phyloP scores from a whole-genome alignment of 352 stramenopile genomes.

The Pythium rishiriense region DNA sequence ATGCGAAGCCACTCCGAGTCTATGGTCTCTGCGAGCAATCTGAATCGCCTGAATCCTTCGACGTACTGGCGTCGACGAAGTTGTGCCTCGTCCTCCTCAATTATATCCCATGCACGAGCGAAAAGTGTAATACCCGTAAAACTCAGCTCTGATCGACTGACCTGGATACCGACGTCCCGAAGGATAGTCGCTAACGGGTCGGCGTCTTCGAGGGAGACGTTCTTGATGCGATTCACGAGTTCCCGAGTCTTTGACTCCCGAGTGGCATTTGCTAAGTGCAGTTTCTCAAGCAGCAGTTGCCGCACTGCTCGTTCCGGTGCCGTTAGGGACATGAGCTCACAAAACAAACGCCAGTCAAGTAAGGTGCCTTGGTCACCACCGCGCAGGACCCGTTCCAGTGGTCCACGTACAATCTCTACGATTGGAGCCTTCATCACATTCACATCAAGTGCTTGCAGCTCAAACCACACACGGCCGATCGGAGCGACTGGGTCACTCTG shows the following conservation, averaged over 20 bases:
- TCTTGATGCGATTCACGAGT: neutral
- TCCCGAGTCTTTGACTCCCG: neutral
- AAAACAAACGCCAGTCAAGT: conserved; percentile 31
- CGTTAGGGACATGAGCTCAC: conserved; percentile 21
- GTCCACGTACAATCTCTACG: neutral
- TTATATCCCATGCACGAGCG: too few species aligned
- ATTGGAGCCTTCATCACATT: neutral
- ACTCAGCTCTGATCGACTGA: conserved; percentile 19
- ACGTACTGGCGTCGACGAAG: neutral
- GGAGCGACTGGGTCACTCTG: neutral
- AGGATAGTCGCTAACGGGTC: neutral
- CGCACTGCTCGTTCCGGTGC: conserved; percentile 23
- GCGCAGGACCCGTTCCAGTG: conserved; percentile 1
- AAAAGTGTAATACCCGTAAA: conserved; percentile 2
- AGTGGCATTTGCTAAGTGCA: neutral
- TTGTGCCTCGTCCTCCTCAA: neutral
- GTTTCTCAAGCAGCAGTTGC: conserved; percentile 12
- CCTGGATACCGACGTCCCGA: neutral
- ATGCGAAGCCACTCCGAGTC: conserved; percentile 22
- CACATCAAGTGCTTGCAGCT: conserved; percentile 2
- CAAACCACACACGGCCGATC: conserved; percentile 18
- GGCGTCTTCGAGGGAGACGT: neutral
- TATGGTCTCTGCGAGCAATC: conserved; percentile 4
- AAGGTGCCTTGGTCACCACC: neutral
- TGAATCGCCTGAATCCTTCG: neutral